Percentiles rank a stretch among this genome's conserved stretches.
Conservation (phyloP, 208 protist species). For the Crithidia sp. region DNA sequence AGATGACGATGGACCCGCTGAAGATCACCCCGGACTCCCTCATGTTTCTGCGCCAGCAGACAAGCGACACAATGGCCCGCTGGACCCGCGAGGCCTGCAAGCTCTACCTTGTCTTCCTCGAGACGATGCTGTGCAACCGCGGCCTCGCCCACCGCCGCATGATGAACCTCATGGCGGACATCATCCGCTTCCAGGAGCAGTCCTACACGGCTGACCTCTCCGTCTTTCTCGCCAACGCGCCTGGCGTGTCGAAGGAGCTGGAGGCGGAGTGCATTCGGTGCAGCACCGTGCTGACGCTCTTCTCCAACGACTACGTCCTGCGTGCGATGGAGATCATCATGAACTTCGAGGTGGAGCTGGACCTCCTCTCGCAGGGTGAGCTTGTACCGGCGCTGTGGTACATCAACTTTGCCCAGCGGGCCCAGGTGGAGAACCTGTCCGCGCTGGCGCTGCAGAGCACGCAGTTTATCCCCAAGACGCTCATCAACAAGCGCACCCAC, state of each 20-base stretch:
- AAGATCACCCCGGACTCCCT: slow-evolving; percentile 67
- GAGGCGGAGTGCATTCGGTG: slow-evolving; percentile 56
- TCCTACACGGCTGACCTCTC: slow-evolving; percentile 72
- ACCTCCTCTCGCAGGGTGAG: slow-evolving; percentile 79
- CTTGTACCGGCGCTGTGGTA: slow-evolving; percentile 81
- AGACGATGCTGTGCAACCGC: slow-evolving; percentile 90
- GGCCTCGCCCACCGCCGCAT: slow-evolving; percentile 80
- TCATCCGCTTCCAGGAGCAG: slow-evolving; percentile 69
- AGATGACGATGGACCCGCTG: slow-evolving; percentile 67
- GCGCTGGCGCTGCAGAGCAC: slow-evolving; percentile 57
- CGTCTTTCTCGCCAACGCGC: slow-evolving; percentile 68
- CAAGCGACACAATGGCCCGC: slow-evolving; percentile 57
- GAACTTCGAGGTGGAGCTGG: slow-evolving; percentile 72
- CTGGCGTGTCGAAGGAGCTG: slow-evolving; percentile 43
- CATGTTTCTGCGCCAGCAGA: slow-evolving; percentile 66
- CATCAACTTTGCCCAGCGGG: slow-evolving; percentile 70
- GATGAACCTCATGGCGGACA: slow-evolving; percentile 67
- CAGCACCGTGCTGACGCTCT: slow-evolving; percentile 70
- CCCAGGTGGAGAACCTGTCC: slow-evolving; percentile 74
- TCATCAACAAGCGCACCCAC: slow-evolving; percentile 79
- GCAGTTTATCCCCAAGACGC: slow-evolving; percentile 71
- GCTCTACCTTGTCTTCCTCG: slow-evolving; percentile 73
- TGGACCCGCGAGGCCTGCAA: slow-evolving; percentile 73
- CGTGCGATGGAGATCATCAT: slow-evolving; percentile 78
- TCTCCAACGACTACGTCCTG: slow-evolving; percentile 71